Evolutionary conservation across 2,329 filamentous ascomycete genomes (phyloP).

Genomic region (Albophoma yamanashiensis): DNA sequence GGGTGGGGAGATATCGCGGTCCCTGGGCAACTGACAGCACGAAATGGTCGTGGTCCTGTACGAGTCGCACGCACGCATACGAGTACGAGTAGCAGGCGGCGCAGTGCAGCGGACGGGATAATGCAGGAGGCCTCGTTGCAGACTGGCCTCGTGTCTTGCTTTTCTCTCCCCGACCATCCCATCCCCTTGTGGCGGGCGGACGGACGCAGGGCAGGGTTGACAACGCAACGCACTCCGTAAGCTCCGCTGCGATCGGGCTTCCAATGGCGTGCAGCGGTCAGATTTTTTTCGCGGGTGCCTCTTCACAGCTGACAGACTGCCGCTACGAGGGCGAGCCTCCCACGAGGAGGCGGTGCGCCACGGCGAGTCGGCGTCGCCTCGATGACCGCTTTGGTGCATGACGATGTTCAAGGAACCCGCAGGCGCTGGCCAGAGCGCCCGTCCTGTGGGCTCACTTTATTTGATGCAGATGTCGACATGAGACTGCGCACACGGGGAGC

Average conservation of each 20-base stretch:
- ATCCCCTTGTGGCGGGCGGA: background rate
- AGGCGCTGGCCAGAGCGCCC: background rate
- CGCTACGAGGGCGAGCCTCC: no score
- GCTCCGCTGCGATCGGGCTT: no score
- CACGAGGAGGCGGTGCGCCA: no score
- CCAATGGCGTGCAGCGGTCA: background rate
- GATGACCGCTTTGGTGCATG: background rate
- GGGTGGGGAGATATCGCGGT: background rate
- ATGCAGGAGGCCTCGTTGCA: background rate
- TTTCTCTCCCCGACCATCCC: background rate
- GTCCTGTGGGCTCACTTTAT: background rate
- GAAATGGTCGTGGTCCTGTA: background rate
- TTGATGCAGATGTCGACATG: background rate
- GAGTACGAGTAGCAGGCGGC: no score
- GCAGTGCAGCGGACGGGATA: background rate
- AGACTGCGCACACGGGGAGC: background rate
- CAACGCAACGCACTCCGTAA: no score
- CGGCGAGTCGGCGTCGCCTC: background rate
- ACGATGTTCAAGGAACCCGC: no score
- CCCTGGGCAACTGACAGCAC: background rate
- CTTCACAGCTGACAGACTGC: no score
- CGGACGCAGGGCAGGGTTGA: no score
- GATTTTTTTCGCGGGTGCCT: no score
- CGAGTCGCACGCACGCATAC: background rate
- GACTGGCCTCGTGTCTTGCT: background rate